Conservation (phyloP, 371 early-diverging fungal genomes). For the Nematocida ausubeli region DNA sequence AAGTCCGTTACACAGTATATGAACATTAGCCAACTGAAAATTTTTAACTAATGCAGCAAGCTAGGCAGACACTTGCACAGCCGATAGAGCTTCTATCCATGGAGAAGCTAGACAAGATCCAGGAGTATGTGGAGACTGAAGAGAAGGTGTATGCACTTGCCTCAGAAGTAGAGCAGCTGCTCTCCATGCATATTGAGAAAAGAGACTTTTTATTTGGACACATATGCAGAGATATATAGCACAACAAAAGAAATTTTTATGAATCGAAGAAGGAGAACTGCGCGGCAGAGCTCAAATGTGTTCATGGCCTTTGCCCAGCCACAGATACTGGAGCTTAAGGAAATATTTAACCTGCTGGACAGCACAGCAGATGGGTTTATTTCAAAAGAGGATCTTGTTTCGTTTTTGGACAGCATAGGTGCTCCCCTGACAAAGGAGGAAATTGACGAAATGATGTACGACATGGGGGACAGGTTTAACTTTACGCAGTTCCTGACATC, state of each 20-base stretch:
- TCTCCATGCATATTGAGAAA: conserved; percentile 13
- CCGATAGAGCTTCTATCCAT: neutral
- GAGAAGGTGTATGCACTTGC: neutral
- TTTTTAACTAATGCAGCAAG: conserved; percentile 21
- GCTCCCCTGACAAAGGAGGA: conserved; percentile 73
- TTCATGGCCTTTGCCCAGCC: conserved; percentile 94
- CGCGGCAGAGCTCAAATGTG: conserved; percentile 82
- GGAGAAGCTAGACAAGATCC: neutral
- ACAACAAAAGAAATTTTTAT: conserved; percentile 49
- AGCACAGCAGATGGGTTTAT: conserved; percentile 79
- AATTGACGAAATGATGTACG: conserved; percentile 79
- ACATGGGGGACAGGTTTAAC: conserved; percentile 75
- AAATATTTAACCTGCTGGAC: conserved; percentile 85
- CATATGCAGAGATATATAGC: conserved; percentile 35
- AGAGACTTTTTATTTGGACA: conserved; percentile 25
- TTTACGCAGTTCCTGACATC: conserved; percentile 85
- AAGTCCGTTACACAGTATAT: neutral
- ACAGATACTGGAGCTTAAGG: conserved; percentile 85
- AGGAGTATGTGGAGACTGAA: conserved; percentile 23
- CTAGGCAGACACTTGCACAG: neutral
- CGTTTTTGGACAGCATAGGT: conserved; percentile 75
- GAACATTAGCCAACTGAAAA: conserved; percentile 9
- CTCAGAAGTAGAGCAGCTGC: conserved; percentile 15
- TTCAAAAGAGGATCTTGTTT: conserved; percentile 78
- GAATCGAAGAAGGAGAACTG: conserved; percentile 60